Evolutionary conservation across 139 green algal species (phyloP).

Genomic region (Zygnema cylindricum): DNA sequence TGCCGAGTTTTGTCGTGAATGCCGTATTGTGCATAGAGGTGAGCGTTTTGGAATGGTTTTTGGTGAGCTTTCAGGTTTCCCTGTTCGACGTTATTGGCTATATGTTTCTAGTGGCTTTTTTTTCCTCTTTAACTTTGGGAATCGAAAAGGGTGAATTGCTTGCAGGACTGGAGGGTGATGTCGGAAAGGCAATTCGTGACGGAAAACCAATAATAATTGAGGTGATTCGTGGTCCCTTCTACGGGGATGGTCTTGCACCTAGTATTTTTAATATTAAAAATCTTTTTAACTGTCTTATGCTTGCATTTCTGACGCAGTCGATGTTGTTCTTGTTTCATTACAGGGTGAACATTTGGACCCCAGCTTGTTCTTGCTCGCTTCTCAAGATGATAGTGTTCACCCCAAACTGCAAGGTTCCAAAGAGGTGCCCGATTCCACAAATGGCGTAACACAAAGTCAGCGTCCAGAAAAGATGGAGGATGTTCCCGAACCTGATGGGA

Average conservation of each 20-base stretch:
- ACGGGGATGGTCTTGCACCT: not conserved
- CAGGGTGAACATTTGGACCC: constrained; percentile 45
- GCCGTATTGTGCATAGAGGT: constrained; percentile 43
- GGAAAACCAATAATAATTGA: constrained; percentile 92
- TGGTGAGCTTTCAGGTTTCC: not conserved
- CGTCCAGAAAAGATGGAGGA: no score
- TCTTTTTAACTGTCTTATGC: constrained; percentile 1
- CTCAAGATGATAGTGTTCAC: no score
- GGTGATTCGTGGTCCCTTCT: not conserved
- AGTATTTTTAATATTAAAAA: not conserved
- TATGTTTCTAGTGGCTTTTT: not conserved
- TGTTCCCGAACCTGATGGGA: no score
- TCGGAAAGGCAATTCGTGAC: constrained; percentile 82
- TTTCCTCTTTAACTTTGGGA: not conserved
- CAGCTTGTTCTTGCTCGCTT: constrained; percentile 35
- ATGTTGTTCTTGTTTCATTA: no score
- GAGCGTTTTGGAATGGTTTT: no score
- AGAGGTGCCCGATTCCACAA: no score
- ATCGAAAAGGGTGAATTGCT: not conserved
- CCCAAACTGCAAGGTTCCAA: no score
- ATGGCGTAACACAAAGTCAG: no score
- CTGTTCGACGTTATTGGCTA: constrained; percentile 10
- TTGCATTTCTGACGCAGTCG: not conserved
- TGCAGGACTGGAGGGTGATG: constrained; percentile 79
- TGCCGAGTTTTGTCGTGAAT: constrained; percentile 52